Evolutionary conservation across 1,139 yeast species (phyloP), one percentile per base, ranked within the genome.

Genomic region (Candida sp.): DNA sequence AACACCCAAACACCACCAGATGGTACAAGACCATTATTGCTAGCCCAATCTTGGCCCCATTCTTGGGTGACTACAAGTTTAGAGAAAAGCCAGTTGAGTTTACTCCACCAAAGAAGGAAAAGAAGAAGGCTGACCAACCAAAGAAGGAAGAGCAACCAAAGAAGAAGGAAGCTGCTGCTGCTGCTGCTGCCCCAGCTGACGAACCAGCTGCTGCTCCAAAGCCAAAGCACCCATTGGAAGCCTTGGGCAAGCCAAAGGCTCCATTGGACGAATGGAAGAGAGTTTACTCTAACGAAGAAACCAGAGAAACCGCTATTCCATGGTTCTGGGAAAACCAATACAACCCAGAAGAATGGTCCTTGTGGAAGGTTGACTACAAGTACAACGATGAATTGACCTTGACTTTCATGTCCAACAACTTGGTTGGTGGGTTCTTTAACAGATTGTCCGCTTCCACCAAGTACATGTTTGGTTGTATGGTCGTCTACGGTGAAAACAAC

Each of bases 401-500:
- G 76, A 88, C 97, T 63, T 94, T 94, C 82, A 94, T 94, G 98
- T 90, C 98, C 65, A 92, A 92, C 88, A 94, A 94, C 87, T 85
- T 91, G 77, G 81, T 94, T 69, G 98, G 98, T 73, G 99, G 99
- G 71, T 93, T 94, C 91, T 91, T 93, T 86, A 87, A 86, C 88
- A 90, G 99, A 83, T 85, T 94, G 69, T 71, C 86, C 58, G 98
- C 85, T 62, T 93, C 98, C 59, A 81, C 89, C 79, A 93, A 93
- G 81, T 94, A 85, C 85, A 75, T 94, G 84, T 94, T 94, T 73
- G 99, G 98, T 71, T 79, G 86, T 70, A 76, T 88, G 78, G 96
- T 90, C 66, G 98, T 94, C 63, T 93, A 90, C 80, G 99, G 99
- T 78, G 97, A 90, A 81, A 90, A 91, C 92, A 92, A 92, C 90